Evolutionary conservation across 345 rosid genomes (phyloP), one percentile per base, ranked within the genome.

Genomic region (Conringia planisiliqua): DNA sequence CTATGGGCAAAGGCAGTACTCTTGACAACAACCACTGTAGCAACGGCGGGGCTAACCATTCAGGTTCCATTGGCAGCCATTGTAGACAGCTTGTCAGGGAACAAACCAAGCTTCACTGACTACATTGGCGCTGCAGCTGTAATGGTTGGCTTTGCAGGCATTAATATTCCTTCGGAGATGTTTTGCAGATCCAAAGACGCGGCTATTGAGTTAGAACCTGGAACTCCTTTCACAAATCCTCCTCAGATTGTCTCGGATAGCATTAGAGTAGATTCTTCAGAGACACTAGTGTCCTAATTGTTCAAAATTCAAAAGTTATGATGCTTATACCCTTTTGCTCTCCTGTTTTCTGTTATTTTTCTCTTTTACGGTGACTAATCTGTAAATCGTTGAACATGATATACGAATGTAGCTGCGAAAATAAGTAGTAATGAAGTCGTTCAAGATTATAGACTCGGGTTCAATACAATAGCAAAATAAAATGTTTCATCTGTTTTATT

Each of bases 21-120:
- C 43, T 76, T 91, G 57, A 95, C 99, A 29, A 89, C 97, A 44
- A 87, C 99, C 4, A 95, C 97, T 0, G 96, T 95, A 14, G 99
- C 97, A 50, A 86, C 97, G 3, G 97, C 97, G 20, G 97, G 97
- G 62, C 96, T 92, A 29, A 86, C 97, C 9, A 89, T 95, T 66
- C 98, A 94, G 85, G 98, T 94, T 38, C 99, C 97, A 5, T 62
- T 95, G 80, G 97, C 99, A 55, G 99, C 97, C 18, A 56, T 95
- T 48, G 89, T 95, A 2, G 99, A 95, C 76, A 62, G 89, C 10
- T 17, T 91, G 32, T 86, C 74, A 1, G 99, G 97, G 76, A 85
- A 83, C 77, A 82, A 90, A 10, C 96, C 97, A 44, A 75, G 81
- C 69, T 76, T 85, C 68, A 80, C 89, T 58, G 90, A 90, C 78